Evolutionary conservation across 805 yeast genomes (phyloP), one percentile per base, ranked within the genome.

Genomic region (Lachancea dasiensis): DNA sequence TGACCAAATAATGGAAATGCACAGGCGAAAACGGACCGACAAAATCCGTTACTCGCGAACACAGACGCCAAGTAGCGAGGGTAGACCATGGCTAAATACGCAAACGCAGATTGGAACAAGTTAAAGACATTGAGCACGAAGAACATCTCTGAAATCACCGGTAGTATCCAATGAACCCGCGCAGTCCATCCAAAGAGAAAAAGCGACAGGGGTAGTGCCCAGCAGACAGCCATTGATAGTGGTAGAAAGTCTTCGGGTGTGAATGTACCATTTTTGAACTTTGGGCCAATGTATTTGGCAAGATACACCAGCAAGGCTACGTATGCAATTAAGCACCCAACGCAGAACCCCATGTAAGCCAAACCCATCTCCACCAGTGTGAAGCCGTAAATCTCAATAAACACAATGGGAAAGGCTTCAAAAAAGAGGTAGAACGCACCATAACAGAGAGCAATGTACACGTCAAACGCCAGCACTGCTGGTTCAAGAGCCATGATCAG

Each of bases 1-100:
- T 65, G 52, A 5, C 83, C 81, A 56, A 82, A 80, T 36, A 82
- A 64, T 27, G 84, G 83, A 64, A 78, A 78, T 2, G 70, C 73
- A 44, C 76, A 74, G 1, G 79, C 83, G 46, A 71, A 67, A 2
- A 58, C 58, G 5, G 75, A 63, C 38, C 83, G 68, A 43, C 68
- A 65, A 18, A 77, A 57, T 26, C 64, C 72, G 49, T 75, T 76
- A 27, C 77, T 73, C 4, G 81, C 81, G 55, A 71, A 75, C 2
- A 73, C 81, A 1, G 81, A 74, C 2, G 80, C 80, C 44, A 73
- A 45, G 51, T 68, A 70, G 38, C 71, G 58, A 24, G 67, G 70
- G 52, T 71, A 77, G 5, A 73, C 63, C 41, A 62, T 56, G 2
- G 71, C 70, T 43, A 77, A 56, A 44, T 75, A 76, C 45, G 70